These are phyloP conservation scores for Lasiosphaeria ovina DNA, from an alignment of 495 filamentous ascomycete species.

Conservation along the genomic window DNA sequence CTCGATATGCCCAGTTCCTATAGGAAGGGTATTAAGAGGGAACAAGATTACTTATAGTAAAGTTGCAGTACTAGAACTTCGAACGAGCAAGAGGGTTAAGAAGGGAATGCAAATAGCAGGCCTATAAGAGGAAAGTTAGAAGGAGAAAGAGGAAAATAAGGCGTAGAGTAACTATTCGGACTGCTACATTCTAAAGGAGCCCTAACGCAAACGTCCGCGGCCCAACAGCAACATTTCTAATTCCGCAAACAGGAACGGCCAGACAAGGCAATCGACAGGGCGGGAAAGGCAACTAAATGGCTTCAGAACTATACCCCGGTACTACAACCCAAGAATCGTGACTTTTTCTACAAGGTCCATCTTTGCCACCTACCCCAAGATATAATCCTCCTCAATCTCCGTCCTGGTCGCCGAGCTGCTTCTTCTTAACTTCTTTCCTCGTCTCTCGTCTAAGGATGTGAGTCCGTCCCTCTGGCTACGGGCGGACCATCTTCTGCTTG, in stretches of 20 bases:
- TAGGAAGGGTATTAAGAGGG: background rate
- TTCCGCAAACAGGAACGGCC: background rate
- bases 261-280: too few species aligned
- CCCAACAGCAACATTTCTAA: constrained; percentile 4
- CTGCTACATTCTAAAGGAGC: constrained; percentile 1
- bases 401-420: too few species aligned
- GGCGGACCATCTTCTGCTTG: too few species aligned
- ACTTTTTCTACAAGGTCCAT: too few species aligned
- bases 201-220: constrained; percentile 5
- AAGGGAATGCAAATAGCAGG: background rate
- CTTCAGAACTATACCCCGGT: background rate
- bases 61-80: background rate
- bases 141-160: background rate
- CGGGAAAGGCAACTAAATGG: constrained; percentile 1
- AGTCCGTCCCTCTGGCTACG: too few species aligned
- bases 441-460: too few species aligned
- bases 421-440: too few species aligned
- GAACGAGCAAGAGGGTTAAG: background rate
- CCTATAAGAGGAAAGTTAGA: background rate
- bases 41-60: background rate
- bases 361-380: too few species aligned
- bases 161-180: background rate
- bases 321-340: background rate
- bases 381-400: too few species aligned
- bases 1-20: too few species aligned